phyloP scores from a whole-genome alignment of 2,329 filamentous ascomycete species.

The Curvularia hawaiiensis region DNA sequence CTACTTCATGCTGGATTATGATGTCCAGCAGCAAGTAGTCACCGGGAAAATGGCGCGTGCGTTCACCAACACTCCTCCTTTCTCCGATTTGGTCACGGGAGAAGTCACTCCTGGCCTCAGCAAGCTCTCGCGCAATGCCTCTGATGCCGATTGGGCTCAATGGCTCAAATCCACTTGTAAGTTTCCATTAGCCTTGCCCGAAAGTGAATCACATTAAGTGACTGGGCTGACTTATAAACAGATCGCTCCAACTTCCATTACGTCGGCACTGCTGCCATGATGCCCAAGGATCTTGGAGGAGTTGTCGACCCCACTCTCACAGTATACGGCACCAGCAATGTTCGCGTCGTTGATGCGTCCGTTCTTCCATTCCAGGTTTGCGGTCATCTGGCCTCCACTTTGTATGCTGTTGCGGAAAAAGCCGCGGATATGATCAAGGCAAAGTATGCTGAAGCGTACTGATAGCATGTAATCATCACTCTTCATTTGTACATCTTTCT shows the following conservation, averaged over 20 bases:
- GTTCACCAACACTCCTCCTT: slow-evolving; percentile 1
- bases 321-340: slow-evolving; percentile 3
- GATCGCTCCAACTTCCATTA: slow-evolving; percentile 4
- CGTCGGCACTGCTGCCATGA: neutral
- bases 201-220: neutral
- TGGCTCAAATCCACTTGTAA: slow-evolving; percentile 4
- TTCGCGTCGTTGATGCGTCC: slow-evolving; percentile 4
- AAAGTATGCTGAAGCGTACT: neutral
- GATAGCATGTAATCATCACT: too few relatives aligned
- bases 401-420: slow-evolving; percentile 5
- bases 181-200: neutral
- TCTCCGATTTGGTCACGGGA: neutral
- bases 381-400: slow-evolving; percentile 1
- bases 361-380: slow-evolving; percentile 1
- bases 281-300: slow-evolving; percentile 1
- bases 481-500: too few relatives aligned
- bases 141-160: neutral
- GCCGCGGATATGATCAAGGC: slow-evolving; percentile 3
- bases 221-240: neutral
- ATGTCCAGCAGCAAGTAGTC: neutral
- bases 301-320: slow-evolving; percentile 2
- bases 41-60: neutral
- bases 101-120: neutral
- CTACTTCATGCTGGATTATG: slow-evolving; percentile 7
- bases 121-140: neutral